Evolutionary conservation across 2,329 filamentous ascomycete species (phyloP).

Genomic region (Allantophomopsis cytisporea): DNA sequence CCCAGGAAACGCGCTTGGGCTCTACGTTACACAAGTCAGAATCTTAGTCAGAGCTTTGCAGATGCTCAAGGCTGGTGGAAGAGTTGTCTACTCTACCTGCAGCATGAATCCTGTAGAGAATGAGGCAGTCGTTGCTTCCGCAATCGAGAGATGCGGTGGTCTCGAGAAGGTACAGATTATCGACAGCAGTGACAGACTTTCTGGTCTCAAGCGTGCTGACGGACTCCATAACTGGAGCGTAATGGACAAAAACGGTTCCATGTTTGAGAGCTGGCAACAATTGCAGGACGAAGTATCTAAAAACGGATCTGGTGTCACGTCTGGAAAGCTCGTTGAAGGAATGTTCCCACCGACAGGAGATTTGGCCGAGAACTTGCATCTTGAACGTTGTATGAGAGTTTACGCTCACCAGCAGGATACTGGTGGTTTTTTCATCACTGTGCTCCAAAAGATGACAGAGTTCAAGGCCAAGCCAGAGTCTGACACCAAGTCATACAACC

Average conservation of each 20-base stretch:
- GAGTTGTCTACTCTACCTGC: conserved; percentile 96
- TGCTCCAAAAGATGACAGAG: conserved; percentile 82
- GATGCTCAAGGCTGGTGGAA: conserved; percentile 88
- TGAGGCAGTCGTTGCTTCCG: conserved; percentile 78
- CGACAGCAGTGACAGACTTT: conserved; percentile 68
- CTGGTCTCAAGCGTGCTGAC: conserved; percentile 59
- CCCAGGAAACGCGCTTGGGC: conserved; percentile 72
- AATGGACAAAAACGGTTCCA: conserved; percentile 71
- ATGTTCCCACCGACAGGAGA: conserved; percentile 65
- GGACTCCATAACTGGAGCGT: conserved; percentile 79
- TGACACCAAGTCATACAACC: conserved; percentile 32
- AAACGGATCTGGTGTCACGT: conserved; percentile 41
- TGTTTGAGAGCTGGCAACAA: conserved; percentile 74
- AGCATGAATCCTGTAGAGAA: conserved; percentile 99
- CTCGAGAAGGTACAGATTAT: conserved; percentile 68
- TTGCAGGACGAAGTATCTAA: conserved; percentile 56
- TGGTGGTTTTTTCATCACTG: conserved; percentile 93
- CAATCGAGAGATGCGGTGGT: conserved; percentile 83
- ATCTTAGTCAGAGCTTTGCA: conserved; percentile 88
- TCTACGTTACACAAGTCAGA: conserved; percentile 75
- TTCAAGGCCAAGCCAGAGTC: conserved; percentile 66
- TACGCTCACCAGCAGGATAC: conserved; percentile 96
- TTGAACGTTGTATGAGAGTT: conserved; percentile 84
- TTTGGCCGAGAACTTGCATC: conserved; percentile 48
- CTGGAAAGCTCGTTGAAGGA: conserved; percentile 58